A percentile compares a stretch with the other conserved stretches of the same genome.
phyloP scores from a whole-genome alignment of 129 eudicot genomes.

The Kitagawia praeruptora region DNA sequence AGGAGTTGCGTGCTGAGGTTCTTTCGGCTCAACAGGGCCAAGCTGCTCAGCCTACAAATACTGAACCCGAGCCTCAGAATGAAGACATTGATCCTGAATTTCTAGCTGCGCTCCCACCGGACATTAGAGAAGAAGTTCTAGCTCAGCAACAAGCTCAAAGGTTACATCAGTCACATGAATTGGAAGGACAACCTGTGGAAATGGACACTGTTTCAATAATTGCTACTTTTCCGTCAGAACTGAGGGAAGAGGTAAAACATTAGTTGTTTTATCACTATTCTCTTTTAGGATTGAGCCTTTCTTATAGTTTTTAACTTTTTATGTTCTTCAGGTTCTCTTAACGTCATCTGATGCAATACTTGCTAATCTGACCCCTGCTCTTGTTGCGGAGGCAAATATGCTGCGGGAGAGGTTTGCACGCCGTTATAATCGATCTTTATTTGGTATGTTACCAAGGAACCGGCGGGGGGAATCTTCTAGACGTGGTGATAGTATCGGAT shows the following conservation, averaged over 20 bases:
- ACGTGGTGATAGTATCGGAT: conserved; percentile 67
- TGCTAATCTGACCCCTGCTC: conserved; percentile 94
- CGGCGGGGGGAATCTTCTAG: conserved; percentile 92
- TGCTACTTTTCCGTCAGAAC: conserved; percentile 93
- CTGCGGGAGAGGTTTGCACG: conserved; percentile 93
- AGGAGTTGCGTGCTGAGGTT: conserved; percentile 96
- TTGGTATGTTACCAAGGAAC: conserved; percentile 86
- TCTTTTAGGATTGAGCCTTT: not conserved
- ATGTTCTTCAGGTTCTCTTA: conserved; percentile 59
- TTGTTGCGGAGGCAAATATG: conserved; percentile 98
- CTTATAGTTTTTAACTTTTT: not conserved
- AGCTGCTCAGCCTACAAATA: conserved; percentile 47
- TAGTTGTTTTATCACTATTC: not conserved
- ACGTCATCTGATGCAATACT: conserved; percentile 97
- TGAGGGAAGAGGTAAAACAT: conserved; percentile 78
- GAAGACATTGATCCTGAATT: conserved; percentile 98
- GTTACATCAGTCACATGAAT: conserved; percentile 69
- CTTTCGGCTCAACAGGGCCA: conserved; percentile 81
- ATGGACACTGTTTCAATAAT: conserved; percentile 97
- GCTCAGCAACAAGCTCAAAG: conserved; percentile 97
- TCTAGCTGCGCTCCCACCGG: conserved; percentile 98
- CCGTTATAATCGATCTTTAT: conserved; percentile 75
- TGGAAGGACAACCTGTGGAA: conserved; percentile 97
- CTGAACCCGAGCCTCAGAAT: conserved; percentile 80
- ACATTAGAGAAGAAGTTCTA: conserved; percentile 92